These are phyloP conservation scores for Metarhizium robertsii DNA, from an alignment of 2,329 filamentous ascomycete genomes.

Conservation along the genomic window DNA sequence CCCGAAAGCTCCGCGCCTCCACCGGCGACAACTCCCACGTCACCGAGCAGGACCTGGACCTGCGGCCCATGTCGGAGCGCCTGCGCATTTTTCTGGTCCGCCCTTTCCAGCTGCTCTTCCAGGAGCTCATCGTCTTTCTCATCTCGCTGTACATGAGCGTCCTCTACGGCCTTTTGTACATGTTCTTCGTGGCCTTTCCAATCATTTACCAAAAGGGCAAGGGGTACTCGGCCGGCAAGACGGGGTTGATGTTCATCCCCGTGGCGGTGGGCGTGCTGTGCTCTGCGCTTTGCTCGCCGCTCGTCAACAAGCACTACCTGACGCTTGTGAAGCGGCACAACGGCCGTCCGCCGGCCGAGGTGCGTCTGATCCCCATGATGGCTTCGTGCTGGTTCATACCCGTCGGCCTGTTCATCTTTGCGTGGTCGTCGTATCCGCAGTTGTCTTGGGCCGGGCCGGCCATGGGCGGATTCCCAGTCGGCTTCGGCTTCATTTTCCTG, in stretches of 20 bases:
- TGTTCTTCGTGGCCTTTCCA: slow-evolving; percentile 65
- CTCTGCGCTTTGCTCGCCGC: slow-evolving; percentile 57
- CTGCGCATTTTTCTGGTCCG: slow-evolving; percentile 67
- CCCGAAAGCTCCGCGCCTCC: slow-evolving; percentile 54
- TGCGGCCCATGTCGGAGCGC: slow-evolving; percentile 57
- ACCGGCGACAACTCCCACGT: slow-evolving; percentile 60
- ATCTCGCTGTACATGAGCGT: slow-evolving; percentile 81
- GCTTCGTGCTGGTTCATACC: slow-evolving; percentile 56
- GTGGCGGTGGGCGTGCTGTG: slow-evolving; percentile 64
- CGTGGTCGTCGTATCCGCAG: slow-evolving; percentile 48
- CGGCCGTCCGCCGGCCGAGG: slow-evolving; percentile 57
- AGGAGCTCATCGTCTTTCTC: slow-evolving; percentile 76
- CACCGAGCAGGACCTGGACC: slow-evolving; percentile 73
- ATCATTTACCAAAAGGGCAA: slow-evolving; percentile 72
- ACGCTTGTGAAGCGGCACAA: slow-evolving; percentile 32
- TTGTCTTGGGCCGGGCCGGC: slow-evolving; percentile 64
- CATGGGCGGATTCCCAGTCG: slow-evolving; percentile 62
- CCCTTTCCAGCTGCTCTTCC: slow-evolving; percentile 77
- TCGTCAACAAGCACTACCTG: slow-evolving; percentile 77
- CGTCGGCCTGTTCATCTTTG: too few relatives aligned
- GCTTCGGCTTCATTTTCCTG: slow-evolving; percentile 75
- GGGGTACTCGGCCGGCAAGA: slow-evolving; percentile 62
- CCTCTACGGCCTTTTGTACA: slow-evolving; percentile 64
- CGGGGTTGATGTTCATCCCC: slow-evolving; percentile 82
- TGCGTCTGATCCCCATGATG: slow-evolving; percentile 78